Evolutionary conservation across 805 yeast species (phyloP), one percentile per base, ranked within the genome.

Genomic region (Cyberlindnera bimundalis): DNA sequence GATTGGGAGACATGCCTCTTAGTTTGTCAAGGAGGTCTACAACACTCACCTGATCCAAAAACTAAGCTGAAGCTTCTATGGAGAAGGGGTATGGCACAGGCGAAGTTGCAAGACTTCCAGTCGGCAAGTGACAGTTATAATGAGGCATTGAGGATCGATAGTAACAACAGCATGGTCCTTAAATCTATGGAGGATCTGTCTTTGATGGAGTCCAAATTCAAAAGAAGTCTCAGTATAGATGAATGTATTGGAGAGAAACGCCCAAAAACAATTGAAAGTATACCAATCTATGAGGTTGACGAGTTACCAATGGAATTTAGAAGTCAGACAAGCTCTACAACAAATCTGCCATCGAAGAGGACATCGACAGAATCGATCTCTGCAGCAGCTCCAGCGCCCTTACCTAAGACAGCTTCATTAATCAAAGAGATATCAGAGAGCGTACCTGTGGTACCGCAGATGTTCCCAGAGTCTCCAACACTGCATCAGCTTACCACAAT

Each of bases 1-100:
- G 70, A 72, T 24, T 79, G 73, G 69, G 51, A 58, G 3, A 60
- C 71, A 14, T 85, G 81, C 3, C 52, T 73, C 3, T 55, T 59
- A 15, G 79, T 74, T 42, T 73, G 84, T 45, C 58, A 70, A 10
- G 51, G 53, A 13, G 90, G 86, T 0, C 58, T 82, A 13, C 34
- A 42, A 1, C 15, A 35, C 5, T 56, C 52, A 5, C 52, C 62
- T 2, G 64, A 63, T 12, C 25, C 29, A 0, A 65, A 63, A 29
- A 64, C 74, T 0, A 48, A 53, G 28, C 59, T 70, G 3, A 82
- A 82, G 53, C 59, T 82, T 0, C 51, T 68, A 2, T 81, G 72
- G 65, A 66, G 89, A 36, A 62, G 67, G 42, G 75, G 79, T 0
- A 25, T 65, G 1, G 76, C 78, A 0, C 54, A 64, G 32, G 52